Evolutionary conservation across 257 asterid species (phyloP), one percentile per base, ranked within the genome.

Genomic region (Ilex aquifolium): DNA sequence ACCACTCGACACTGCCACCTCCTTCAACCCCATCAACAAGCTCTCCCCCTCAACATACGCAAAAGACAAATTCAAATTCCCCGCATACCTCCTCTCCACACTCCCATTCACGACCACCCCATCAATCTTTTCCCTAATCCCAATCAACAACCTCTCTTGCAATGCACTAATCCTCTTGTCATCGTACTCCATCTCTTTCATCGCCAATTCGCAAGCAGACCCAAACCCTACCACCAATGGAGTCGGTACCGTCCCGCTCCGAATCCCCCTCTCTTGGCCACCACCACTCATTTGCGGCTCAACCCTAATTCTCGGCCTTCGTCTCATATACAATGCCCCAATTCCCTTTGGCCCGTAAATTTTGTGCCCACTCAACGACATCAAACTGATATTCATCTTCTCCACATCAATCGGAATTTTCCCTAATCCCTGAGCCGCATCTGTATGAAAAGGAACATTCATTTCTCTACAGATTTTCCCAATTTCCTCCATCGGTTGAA

Each of bases 211-310:
- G 57, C 99, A 90, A 0, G 97, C 96, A 40, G 91, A 87, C 3
- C 99, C 99, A 62, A 93, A 90, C 39, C 99, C 99, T 2, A 93
- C 97, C 48, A 84, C 99, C 76, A 93, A 70, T 0, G 99, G 96
- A 1, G 99, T 83, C 0, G 97, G 97, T 51, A 90, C 96, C 0
- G 99, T 93, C 57, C 99, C 99, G 55, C 99, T 93, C 76, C 99
- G 79, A 36, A 93, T 90, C 56, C 99, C 99, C 67, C 99, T 87
- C 80, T 93, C 99, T 52, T 93, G 99, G 30, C 99, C 99, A 53
- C 99, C 99, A 2, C 99, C 99, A 66, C 82, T 93, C 97, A 93
- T 93, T 59, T 90, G 99, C 10, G 99, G 83, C 79, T 90, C 97
- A 44, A 93, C 99, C 16, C 99, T 76, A 67, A 93, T 86, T 65